phyloP scores from a whole-genome alignment of 2,329 filamentous ascomycete species.

The Pestalotiopsis sp. region DNA sequence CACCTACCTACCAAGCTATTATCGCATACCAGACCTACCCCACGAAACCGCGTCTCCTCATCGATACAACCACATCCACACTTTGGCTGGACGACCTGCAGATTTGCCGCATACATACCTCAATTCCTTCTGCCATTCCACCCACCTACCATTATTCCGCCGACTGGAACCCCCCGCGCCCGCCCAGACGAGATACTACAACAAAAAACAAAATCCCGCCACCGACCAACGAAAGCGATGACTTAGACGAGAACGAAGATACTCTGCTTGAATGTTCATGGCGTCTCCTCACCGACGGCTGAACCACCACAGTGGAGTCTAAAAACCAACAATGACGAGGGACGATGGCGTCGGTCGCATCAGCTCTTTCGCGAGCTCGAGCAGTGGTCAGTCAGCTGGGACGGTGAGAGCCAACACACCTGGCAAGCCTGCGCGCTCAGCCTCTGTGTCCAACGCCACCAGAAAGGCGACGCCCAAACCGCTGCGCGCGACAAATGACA shows the following conservation, averaged over 20 bases:
- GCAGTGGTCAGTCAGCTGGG: slow-evolving; percentile 68
- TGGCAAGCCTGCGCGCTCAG: slow-evolving; percentile 33
- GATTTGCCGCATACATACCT: slow-evolving; percentile 1
- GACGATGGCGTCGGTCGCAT: slow-evolving; percentile 66
- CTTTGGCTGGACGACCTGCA: neutral
- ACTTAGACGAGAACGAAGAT: slow-evolving; percentile 9
- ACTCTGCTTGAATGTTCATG: slow-evolving; percentile 16
- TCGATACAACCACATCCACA: slow-evolving; percentile 3
- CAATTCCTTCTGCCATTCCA: neutral
- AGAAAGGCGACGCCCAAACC: slow-evolving; percentile 45
- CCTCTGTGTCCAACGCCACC: slow-evolving; percentile 32
- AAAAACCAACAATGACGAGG: slow-evolving; percentile 63
- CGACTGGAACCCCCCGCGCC: neutral
- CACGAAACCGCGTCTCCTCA: neutral
- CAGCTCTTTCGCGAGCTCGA: slow-evolving; percentile 67
- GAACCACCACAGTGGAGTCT: slow-evolving; percentile 4
- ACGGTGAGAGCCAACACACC: slow-evolving; percentile 58
- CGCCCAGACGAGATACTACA: neutral
- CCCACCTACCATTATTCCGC: neutral
- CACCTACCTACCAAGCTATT: neutral
- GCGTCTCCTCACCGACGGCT: slow-evolving; percentile 11
- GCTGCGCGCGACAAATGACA: slow-evolving; percentile 57
- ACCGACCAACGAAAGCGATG: slow-evolving; percentile 15
- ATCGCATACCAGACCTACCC: neutral
- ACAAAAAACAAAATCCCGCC: neutral